These are phyloP conservation scores for Auriscalpium vulgare DNA, from an alignment of 768 basidiomycete species.

Conservation along the genomic window DNA sequence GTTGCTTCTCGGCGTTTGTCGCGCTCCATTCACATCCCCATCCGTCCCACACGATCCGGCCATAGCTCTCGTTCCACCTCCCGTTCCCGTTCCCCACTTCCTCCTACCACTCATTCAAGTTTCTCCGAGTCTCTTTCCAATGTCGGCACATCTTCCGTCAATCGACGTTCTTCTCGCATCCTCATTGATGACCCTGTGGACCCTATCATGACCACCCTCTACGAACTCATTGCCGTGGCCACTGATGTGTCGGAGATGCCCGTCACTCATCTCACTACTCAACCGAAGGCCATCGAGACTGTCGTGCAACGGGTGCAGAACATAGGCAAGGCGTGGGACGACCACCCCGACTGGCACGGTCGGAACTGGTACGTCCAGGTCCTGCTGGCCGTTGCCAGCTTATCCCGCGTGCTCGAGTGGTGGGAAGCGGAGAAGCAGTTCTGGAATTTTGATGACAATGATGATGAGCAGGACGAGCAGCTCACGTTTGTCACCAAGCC, in stretches of 20 bases:
- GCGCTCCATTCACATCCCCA: conserved; percentile 72
- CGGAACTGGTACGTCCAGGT: conserved; percentile 98
- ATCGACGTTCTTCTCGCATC: conserved; percentile 75
- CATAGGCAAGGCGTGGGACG: conserved; percentile 94
- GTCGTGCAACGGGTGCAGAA: conserved; percentile 86
- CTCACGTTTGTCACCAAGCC: conserved; percentile 92
- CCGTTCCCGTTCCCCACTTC: conserved; percentile 88
- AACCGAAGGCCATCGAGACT: conserved; percentile 77
- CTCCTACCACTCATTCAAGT: conserved; percentile 58
- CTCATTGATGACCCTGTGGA: conserved; percentile 81
- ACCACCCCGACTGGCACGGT: conserved; percentile 96
- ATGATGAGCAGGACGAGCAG: conserved; percentile 85
- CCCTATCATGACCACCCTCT: conserved; percentile 84
- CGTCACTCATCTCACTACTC: conserved; percentile 73
- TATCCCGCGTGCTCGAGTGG: conserved; percentile 97
- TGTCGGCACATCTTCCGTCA: conserved; percentile 23
- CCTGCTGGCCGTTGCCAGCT: conserved; percentile 88
- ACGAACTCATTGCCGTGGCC: conserved; percentile 87
- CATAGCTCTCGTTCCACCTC: conserved; percentile 92
- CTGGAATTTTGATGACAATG: conserved; percentile 96
- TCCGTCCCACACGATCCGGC: conserved; percentile 58
- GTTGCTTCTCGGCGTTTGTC: conserved; percentile 74
- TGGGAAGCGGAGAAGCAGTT: conserved; percentile 99
- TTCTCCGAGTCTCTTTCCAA: conserved; percentile 44
- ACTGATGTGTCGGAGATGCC: conserved; percentile 92